Conservation (phyloP, 495 filamentous ascomycete species). For the Daldinia concentrica region DNA sequence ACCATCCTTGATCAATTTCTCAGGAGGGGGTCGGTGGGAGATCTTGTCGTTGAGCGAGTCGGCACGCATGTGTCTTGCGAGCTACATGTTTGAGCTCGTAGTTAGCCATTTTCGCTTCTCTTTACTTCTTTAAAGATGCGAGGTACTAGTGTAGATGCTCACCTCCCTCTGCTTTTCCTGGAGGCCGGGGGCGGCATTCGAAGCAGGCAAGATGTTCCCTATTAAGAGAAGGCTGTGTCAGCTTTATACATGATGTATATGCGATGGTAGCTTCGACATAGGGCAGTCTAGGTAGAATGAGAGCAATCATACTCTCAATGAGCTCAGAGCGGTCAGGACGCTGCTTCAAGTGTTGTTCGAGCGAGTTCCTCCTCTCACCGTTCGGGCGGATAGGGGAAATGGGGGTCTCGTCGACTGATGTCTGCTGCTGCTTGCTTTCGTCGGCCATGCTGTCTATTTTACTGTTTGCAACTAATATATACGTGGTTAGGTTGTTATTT, state of each 20-base stretch:
- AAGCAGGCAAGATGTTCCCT: constrained; percentile 85
- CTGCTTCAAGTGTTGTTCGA: constrained; percentile 83
- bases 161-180: constrained; percentile 78
- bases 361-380: constrained; percentile 80
- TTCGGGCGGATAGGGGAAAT: constrained; percentile 68
- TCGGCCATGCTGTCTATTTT: constrained; percentile 52
- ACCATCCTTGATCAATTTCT: constrained; percentile 78
- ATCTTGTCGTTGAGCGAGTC: constrained; percentile 87
- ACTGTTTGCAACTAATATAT: neutral
- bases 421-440: constrained; percentile 34
- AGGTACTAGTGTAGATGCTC: constrained; percentile 8
- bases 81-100: constrained; percentile 41
- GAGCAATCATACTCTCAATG: constrained; percentile 72
- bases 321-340: constrained; percentile 84
- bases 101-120: neutral
- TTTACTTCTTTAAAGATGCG: neutral
- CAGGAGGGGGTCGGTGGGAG: constrained; percentile 74
- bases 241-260: neutral
- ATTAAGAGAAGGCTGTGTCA: constrained; percentile 8
- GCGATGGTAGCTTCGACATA: neutral
- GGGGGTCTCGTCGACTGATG: constrained; percentile 63
- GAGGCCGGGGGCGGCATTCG: constrained; percentile 75
- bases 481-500: neutral
- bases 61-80: constrained; percentile 84
- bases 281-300: constrained; percentile 8